Percentiles rank a stretch among this genome's conserved stretches.
Evolutionary conservation across 331 rosid species (phyloP).

Genomic region (Rhamnella rubrinervis): DNA sequence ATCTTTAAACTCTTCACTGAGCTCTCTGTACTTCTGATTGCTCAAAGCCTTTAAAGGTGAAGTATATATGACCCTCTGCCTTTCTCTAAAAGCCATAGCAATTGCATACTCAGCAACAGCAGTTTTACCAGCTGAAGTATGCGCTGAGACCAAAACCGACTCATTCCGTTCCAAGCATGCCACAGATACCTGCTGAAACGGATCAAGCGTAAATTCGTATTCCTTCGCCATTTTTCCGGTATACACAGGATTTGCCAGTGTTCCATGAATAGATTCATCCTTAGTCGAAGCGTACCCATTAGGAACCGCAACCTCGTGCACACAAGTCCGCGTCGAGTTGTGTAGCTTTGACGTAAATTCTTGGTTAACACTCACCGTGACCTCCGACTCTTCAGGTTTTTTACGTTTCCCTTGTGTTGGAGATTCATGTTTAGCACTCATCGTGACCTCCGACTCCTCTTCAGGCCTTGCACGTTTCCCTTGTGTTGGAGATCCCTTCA

Average conservation of each 20-base stretch:
- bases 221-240: conserved; percentile 65
- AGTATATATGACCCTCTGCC: conserved; percentile 85
- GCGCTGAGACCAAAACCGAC: conserved; percentile 89
- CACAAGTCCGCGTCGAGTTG: conserved; percentile 64
- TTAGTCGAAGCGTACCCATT: conserved; percentile 47
- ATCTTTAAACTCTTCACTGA: conserved; percentile 76
- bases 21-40: conserved; percentile 91
- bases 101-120: conserved; percentile 96
- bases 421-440: conserved; percentile 25
- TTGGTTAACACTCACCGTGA: conserved; percentile 10
- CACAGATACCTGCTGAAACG: conserved; percentile 81
- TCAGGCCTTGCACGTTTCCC: conserved; percentile 57
- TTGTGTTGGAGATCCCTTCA: conserved; percentile 49
- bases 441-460: conserved; percentile 15
- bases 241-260: conserved; percentile 65
- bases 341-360: conserved; percentile 40
- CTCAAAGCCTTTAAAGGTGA: conserved; percentile 91
- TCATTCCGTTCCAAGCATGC: conserved; percentile 89
- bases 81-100: conserved; percentile 88
- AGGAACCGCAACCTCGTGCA: conserved; percentile 95
- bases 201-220: conserved; percentile 74
- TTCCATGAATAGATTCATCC: conserved; percentile 66
- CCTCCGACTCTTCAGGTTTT: conserved; percentile 35
- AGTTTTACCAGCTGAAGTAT: conserved; percentile 95
- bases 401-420: conserved; percentile 52